Base-by-base conservation (phyloP, 495 filamentous ascomycete genomes). In the Xylaria grammica region DNA sequence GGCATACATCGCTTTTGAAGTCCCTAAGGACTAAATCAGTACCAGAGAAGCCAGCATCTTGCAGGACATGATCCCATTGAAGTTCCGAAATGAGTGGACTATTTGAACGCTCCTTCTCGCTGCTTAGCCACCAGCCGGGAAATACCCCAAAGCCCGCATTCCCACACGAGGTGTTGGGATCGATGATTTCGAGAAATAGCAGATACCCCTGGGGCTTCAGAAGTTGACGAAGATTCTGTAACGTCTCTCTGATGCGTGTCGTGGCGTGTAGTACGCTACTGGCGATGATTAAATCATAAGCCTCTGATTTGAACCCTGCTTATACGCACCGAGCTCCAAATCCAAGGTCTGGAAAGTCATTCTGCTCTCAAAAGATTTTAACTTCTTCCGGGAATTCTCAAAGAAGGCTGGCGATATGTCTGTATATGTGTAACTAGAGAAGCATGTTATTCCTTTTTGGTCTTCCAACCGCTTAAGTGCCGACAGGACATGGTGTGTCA, bases 191-290 rank as follows among this genome's bases (percentile, higher is more conserved):
- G 4, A 72, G 52, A 0, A 75, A 20, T 9, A 79, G 19, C 8
- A 79, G 66, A 13, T 60, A 63, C 0, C 78, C 79, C 20, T 68
- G 66, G 0, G 77, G 73, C 50, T 63, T 70, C 13, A 82, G 65
- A 17, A 74, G 46, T 10, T 46, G 61, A 0, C 72, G 63, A 0
- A 80, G 45, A 48, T 81, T 74, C 9, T 3, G 3, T 0, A 85
- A 49, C 6, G 77, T 73, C 0, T 60, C 15, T 1, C 56, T 19
- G 0, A 84, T 45, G 8, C 50, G 63, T 5, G 69, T 52, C 0
- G 81, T 82, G 0, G 81, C 78, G 51, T 84, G 80, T 0, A 85
- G 45, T 26, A 82, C 79, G 29, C 65, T 59, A 27, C 73, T 70
- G 4, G 76, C 79, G 17, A 82, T 62, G 3, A 77, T 58, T 5